phyloP scores from a whole-genome alignment of 2,329 filamentous ascomycete genomes.

The Allantophomopsis lycopodina region DNA sequence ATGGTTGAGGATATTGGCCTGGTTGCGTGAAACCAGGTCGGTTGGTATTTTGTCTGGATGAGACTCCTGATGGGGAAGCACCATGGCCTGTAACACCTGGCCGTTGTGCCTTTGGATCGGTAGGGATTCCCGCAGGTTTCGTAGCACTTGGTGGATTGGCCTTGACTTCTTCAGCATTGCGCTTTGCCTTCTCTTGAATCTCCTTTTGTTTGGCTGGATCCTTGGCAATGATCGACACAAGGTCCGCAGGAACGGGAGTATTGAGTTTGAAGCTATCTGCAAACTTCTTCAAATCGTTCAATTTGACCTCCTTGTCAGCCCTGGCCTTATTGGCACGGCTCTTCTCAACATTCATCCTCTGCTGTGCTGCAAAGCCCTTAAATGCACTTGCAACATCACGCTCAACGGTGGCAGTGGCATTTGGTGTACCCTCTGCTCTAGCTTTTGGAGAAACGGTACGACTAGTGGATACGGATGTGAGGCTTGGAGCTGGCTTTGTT shows the following conservation, averaged over 20 bases:
- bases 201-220: slow-evolving; percentile 89
- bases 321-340: slow-evolving; percentile 42
- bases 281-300: slow-evolving; percentile 93
- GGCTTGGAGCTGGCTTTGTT: slow-evolving; percentile 17
- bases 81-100: slow-evolving; percentile 32
- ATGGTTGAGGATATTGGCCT: slow-evolving; percentile 20
- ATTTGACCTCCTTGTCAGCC: slow-evolving; percentile 77
- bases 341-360: slow-evolving; percentile 41
- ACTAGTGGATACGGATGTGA: slow-evolving; percentile 19
- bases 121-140: slow-evolving; percentile 28
- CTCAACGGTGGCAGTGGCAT: slow-evolving; percentile 46
- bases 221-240: slow-evolving; percentile 92
- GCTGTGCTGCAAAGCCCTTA: slow-evolving; percentile 45
- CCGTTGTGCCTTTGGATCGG: slow-evolving; percentile 24
- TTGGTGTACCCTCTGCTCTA: slow-evolving; percentile 25
- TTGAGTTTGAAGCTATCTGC: slow-evolving; percentile 87
- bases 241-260: slow-evolving; percentile 79
- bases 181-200: slow-evolving; percentile 78
- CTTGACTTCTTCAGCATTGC: slow-evolving; percentile 53
- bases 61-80: slow-evolving; percentile 11
- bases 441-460: slow-evolving; percentile 14
- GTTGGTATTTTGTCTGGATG: slow-evolving; percentile 13
- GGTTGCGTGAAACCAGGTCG: slow-evolving; percentile 28
- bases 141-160: slow-evolving; percentile 26
- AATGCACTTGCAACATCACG: slow-evolving; percentile 48